Conservation (phyloP, 2,329 filamentous ascomycete genomes). For the Colletotrichum graminicola region DNA sequence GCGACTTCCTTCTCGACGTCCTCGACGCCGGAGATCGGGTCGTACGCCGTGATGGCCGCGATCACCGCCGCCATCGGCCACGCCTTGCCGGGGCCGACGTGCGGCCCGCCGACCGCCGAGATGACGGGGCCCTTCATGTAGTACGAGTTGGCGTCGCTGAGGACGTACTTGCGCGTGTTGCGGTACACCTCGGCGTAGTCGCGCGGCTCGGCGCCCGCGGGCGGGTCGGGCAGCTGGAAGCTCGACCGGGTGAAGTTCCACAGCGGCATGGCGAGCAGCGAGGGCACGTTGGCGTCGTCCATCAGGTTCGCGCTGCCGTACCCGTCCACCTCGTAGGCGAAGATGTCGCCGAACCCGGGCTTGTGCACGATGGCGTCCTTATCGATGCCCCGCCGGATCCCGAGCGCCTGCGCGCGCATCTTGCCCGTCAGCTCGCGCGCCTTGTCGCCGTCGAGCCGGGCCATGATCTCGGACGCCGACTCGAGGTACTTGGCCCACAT, state of each 20-base stretch:
- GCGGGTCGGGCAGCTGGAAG: constrained; percentile 24
- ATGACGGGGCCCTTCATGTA: constrained; percentile 76
- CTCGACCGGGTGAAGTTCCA: constrained; percentile 62
- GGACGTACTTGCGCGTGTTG: constrained; percentile 83
- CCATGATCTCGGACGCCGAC: constrained; percentile 61
- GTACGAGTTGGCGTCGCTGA: constrained; percentile 83
- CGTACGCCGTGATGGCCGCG: constrained; percentile 61
- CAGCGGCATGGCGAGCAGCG: constrained; percentile 73
- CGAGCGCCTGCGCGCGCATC: constrained; percentile 70
- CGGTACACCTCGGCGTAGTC: constrained; percentile 76
- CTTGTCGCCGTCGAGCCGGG: constrained; percentile 57
- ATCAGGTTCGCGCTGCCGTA: constrained; percentile 75
- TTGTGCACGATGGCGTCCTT: constrained; percentile 74
- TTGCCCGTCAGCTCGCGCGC: constrained; percentile 58
- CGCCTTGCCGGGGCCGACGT: constrained; percentile 70
- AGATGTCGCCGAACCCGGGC: constrained; percentile 72
- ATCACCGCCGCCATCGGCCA: constrained; percentile 71
- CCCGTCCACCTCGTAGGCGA: constrained; percentile 82
- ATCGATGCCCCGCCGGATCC: constrained; percentile 76
- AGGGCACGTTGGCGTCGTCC: constrained; percentile 80
- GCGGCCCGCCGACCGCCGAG: constrained; percentile 77
- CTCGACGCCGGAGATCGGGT: constrained; percentile 44
- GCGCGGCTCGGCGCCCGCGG: constrained; percentile 50
- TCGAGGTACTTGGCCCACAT: constrained; percentile 77
- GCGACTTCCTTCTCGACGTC: constrained; percentile 52